Evolutionary conservation across 1,284 basidiomycete genomes (phyloP).

Genomic region (Heterobasidion annosum): DNA sequence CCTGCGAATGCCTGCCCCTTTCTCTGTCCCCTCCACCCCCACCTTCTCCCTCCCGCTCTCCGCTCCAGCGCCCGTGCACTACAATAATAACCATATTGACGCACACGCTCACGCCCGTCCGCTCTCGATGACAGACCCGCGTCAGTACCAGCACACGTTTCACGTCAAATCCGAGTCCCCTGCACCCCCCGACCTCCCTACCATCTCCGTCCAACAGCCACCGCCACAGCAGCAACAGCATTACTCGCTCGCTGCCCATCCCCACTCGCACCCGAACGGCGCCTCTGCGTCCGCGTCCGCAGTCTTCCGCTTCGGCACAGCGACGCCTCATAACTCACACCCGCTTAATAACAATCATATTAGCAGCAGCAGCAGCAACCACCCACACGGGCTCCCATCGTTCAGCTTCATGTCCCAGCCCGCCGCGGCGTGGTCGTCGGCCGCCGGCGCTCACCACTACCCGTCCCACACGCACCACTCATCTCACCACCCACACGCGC

Average conservation of each 20-base stretch:
- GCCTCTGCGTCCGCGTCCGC: neutral
- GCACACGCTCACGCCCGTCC: neutral
- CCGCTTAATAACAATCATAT: neutral
- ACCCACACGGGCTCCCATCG: slow-evolving; percentile 8
- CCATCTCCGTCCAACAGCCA: neutral
- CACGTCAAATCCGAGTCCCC: slow-evolving; percentile 10
- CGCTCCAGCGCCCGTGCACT: neutral
- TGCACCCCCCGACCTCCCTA: neutral
- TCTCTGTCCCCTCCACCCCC: neutral
- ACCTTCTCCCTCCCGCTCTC: neutral
- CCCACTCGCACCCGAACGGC: neutral
- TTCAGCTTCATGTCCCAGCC: slow-evolving; percentile 24
- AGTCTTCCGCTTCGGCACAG: too few species aligned
- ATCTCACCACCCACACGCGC: neutral
- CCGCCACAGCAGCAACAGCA: neutral
- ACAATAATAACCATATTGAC: neutral
- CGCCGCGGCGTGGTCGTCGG: slow-evolving; percentile 9
- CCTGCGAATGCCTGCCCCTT: neutral
- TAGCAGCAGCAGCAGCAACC: slow-evolving; percentile 3
- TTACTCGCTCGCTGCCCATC: neutral
- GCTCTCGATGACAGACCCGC: neutral
- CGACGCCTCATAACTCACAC: neutral
- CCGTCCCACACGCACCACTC: slow-evolving; percentile 6
- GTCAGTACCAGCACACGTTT: neutral
- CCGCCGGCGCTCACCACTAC: slow-evolving; percentile 13